phyloP scores from a whole-genome alignment of 495 filamentous ascomycete species.

The Lophiotrema nucula region DNA sequence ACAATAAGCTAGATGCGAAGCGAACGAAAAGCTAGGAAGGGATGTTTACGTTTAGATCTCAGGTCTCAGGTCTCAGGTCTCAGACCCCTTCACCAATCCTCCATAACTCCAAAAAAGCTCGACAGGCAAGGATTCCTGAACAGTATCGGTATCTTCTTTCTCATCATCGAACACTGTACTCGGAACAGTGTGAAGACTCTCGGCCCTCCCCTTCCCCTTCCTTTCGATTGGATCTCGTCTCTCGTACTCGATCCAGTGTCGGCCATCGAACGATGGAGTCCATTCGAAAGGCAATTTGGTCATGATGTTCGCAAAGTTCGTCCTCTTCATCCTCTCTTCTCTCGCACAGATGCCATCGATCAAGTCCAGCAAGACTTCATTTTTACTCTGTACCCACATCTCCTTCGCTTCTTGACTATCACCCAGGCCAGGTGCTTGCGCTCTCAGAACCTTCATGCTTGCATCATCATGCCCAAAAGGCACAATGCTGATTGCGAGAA shows the following conservation, averaged over 20 bases:
- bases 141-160: no score
- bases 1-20: no score
- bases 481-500: slow-evolving; percentile 16
- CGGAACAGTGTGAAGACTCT: no score
- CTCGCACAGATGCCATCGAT: slow-evolving; percentile 8
- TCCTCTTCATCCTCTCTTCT: neutral
- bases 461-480: slow-evolving; percentile 12
- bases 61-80: no score
- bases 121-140: no score
- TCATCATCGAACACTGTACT: no score
- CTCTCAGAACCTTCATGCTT: neutral
- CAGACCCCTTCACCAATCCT: no score
- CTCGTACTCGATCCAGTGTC: slow-evolving; percentile 14
- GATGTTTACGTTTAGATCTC: no score
- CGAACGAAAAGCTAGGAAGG: no score
- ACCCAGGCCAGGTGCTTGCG: neutral
- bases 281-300: slow-evolving; percentile 3
- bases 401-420: neutral
- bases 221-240: no score
- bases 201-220: no score
- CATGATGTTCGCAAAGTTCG: slow-evolving; percentile 7
- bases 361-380: neutral
- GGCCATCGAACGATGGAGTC: neutral
- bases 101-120: no score
- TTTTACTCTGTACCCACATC: slow-evolving; percentile 7